Evolutionary conservation across 2,329 filamentous ascomycete species (phyloP).

Genomic region (Dactylonectria estremocensis): DNA sequence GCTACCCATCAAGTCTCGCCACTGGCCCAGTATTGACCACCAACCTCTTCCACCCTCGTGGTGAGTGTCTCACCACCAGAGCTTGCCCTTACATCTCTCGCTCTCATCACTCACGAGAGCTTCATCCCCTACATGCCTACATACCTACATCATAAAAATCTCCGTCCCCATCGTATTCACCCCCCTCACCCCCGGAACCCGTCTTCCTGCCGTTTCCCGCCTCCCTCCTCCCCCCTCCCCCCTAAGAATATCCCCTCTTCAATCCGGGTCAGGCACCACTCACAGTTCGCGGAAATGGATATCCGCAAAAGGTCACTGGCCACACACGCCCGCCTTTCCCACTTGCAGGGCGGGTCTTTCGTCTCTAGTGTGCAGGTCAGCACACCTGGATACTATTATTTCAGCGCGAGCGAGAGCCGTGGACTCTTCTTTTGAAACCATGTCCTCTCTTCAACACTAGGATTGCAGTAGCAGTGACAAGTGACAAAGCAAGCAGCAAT

Average conservation of each 20-base stretch:
- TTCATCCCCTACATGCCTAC: not conserved
- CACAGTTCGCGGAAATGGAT: constrained; percentile 27
- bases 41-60: too few species aligned
- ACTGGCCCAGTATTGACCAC: too few species aligned
- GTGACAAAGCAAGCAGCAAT: constrained; percentile 3
- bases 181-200: constrained; percentile 9
- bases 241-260: not conserved
- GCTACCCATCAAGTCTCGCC: too few species aligned
- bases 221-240: not conserved
- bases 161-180: not conserved
- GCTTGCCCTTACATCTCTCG: too few species aligned
- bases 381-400: constrained; percentile 37
- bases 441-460: not conserved
- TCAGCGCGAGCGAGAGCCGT: constrained; percentile 21
- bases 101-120: not conserved
- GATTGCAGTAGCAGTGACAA: not conserved
- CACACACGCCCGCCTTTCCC: not conserved
- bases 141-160: not conserved
- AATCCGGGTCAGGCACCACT: not conserved
- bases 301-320: constrained; percentile 30
- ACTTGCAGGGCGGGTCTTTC: not conserved
- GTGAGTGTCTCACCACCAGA: too few species aligned
- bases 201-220: constrained; percentile 10
- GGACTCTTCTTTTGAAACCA: constrained; percentile 1
- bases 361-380: constrained; percentile 31